Base-by-base conservation (phyloP, 2,329 filamentous ascomycete species). In the Ophiocordyceps unilateralis region DNA sequence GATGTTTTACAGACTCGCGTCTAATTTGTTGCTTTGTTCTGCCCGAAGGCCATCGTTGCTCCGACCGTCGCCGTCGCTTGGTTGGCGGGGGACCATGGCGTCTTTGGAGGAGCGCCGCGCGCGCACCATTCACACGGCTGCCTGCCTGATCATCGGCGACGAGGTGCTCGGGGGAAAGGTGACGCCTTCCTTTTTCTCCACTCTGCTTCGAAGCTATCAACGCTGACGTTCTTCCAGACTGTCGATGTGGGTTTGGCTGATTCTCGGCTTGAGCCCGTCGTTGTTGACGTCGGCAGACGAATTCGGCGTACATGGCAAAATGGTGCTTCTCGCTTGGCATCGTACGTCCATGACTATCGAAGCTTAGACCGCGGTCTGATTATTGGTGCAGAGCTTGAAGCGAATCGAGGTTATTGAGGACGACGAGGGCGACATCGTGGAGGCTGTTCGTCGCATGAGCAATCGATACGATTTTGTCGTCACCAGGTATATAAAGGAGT, bases 91-190 rank as follows among this genome's bases (percentile, higher is more conserved):
- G 55, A 74, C 71, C 65, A 65, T 57, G 36, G 45, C 49, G 44
- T 43, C 62, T 47, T 58, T 68, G 46, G 67, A 70, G 46, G 69
- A n/a, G n/a, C n/a, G 73, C 49, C 71, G 70, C 54, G 67, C 72
- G 53, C 70, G 78, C 55, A 78, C 73, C 46, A 93, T 96, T 51
- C 79, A 86, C 57, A 95, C 88, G 40, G 91, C 89, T 11, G 89
- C 83, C 44, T 93, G 86, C 60, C 65, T 96, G 49, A 87, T 98
- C 46, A 96, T 98, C 53, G 89, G 89, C n/a, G 89, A 96, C 63
- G 89, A 95, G 61, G 87, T 96, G 5, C 70, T 96, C 4, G 88
- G 87, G 20, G 89, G 91, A 53, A 96, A 96, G 81, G 88, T 86
- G 59, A 49, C 67, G 55, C 11, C 2, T n/a, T 21, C 2, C 10